Conservation (phyloP, 768 basidiomycete species). For the Rhizopogon salebrosus region DNA sequence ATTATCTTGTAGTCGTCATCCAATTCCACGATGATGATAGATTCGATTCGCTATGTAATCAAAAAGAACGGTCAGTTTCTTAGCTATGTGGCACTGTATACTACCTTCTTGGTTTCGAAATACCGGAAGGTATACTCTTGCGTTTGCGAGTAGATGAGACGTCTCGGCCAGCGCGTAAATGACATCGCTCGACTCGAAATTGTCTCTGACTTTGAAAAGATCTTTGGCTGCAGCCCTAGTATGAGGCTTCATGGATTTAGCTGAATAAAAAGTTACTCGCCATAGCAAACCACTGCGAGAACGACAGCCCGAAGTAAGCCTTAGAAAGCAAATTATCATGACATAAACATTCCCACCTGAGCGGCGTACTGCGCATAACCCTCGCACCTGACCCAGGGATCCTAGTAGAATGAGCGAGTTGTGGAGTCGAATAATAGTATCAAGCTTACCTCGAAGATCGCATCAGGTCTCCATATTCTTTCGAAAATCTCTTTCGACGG, state of each 20-base stretch:
- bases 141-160: conserved; percentile 52
- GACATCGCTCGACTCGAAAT: conserved; percentile 52
- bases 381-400: conserved; percentile 44
- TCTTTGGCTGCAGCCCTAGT: conserved; percentile 38
- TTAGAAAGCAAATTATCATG: background rate
- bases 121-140: conserved; percentile 58
- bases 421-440: background rate
- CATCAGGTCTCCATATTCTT: conserved; percentile 48
- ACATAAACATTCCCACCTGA: conserved; percentile 36
- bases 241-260: background rate
- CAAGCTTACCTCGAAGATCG: conserved; percentile 42
- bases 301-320: background rate
- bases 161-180: conserved; percentile 54
- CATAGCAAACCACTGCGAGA: conserved; percentile 45
- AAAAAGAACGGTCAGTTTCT: background rate
- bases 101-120: conserved; percentile 47
- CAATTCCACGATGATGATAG: conserved; percentile 57
- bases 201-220: conserved; percentile 47
- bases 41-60: conserved; percentile 54
- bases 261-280: conserved; percentile 27
- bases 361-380: conserved; percentile 49
- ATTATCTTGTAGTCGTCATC: conserved; percentile 62
- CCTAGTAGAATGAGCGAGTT: conserved; percentile 24
- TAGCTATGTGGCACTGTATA: conserved; percentile 13
- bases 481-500: conserved; percentile 49